These are phyloP conservation scores for Plasmodium relictum DNA, from an alignment of 169 alveolate species.

Conservation along the genomic window DNA sequence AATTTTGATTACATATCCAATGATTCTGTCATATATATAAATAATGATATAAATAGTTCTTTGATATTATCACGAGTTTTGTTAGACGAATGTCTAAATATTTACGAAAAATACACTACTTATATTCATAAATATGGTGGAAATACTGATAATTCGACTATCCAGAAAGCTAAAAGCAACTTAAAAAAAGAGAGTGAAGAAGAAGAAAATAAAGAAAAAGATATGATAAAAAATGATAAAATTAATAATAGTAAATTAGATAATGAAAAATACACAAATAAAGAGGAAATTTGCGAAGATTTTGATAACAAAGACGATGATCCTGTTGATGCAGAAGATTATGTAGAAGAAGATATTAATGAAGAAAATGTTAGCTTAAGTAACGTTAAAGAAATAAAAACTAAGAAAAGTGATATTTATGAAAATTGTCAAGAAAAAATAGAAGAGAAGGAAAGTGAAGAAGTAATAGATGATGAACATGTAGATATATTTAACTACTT, in stretches of 20 bases:
- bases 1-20: slow-evolving; percentile 64
- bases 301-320: slow-evolving; percentile 13
- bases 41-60: slow-evolving; percentile 44
- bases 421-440: background rate
- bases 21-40: slow-evolving; percentile 34
- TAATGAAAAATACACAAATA: background rate
- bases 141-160: slow-evolving; percentile 21
- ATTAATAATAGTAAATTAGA: background rate
- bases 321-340: slow-evolving; percentile 6
- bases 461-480: slow-evolving; percentile 52
- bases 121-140: slow-evolving; percentile 70
- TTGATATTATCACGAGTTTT: slow-evolving; percentile 44
- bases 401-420: background rate
- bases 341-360: slow-evolving; percentile 23
- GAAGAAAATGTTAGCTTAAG: background rate
- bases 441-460: slow-evolving; percentile 4
- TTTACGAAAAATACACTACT: slow-evolving; percentile 68
- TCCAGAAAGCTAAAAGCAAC: slow-evolving; percentile 48
- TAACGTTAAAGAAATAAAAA: slow-evolving; percentile 34
- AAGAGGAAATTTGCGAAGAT: slow-evolving; percentile 18
- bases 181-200: background rate
- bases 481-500: slow-evolving; percentile 66
- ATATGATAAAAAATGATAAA: background rate
- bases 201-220: background rate
- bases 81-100: slow-evolving; percentile 62